phyloP scores from a whole-genome alignment of 2,329 filamentous ascomycete species.

The Boeremia lycopersici region DNA sequence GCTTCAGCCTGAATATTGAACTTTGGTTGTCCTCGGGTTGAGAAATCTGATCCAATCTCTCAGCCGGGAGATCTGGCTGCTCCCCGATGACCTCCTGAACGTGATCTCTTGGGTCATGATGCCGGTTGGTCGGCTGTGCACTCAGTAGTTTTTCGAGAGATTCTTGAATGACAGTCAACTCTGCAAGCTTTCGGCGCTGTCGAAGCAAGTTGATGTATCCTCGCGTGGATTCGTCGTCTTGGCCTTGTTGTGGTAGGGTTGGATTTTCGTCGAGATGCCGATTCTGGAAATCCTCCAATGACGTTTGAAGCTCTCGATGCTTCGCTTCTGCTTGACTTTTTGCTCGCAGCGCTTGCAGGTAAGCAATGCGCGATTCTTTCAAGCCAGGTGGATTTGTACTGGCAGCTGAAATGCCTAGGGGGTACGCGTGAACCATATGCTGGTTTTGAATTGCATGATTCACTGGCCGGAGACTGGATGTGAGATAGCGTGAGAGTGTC shows the following conservation, averaged over 20 bases:
- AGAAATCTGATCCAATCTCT: conserved; percentile 34
- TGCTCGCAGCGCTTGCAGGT: conserved; percentile 53
- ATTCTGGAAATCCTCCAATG: conserved; percentile 39
- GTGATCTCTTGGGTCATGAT: conserved; percentile 33
- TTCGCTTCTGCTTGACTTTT: conserved; percentile 50
- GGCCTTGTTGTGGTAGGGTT: conserved; percentile 38
- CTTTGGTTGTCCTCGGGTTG: conserved; percentile 30
- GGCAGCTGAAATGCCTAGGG: conserved; percentile 29
- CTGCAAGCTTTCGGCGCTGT: conserved; percentile 53
- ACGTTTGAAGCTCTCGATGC: conserved; percentile 40
- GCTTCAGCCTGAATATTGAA: conserved; percentile 46
- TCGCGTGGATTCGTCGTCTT: conserved; percentile 35
- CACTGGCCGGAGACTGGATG: conserved; percentile 36
- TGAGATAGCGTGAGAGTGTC: conserved; percentile 41
- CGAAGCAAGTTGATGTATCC: conserved; percentile 54
- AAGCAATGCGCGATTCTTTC: conserved; percentile 51
- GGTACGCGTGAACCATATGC: conserved; percentile 42
- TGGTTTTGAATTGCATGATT: conserved; percentile 34
- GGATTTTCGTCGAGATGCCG: conserved; percentile 31
- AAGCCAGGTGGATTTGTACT: conserved; percentile 46
- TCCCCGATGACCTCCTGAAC: conserved; percentile 42
- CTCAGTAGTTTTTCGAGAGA: conserved; percentile 49
- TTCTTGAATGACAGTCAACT: conserved; percentile 55
- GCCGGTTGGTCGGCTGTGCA: conserved; percentile 41
- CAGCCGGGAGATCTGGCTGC: conserved; percentile 45